phyloP scores from a whole-genome alignment of 441 rosid species.

The Erodium texanum region DNA sequence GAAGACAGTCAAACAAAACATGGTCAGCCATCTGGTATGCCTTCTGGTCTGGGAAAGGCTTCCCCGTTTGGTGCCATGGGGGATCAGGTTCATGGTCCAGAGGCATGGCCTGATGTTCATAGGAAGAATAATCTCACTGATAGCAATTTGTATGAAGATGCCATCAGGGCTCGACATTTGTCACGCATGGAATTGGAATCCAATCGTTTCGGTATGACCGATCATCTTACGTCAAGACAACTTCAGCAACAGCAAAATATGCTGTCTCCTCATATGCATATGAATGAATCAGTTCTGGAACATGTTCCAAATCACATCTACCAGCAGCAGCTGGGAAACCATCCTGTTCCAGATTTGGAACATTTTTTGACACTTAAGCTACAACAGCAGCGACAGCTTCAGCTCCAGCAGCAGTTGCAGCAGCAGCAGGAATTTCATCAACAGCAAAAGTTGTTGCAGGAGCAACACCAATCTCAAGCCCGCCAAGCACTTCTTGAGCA shows the following conservation, averaged over 20 bases:
- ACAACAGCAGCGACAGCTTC: conserved; percentile 14
- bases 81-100: conserved; percentile 35
- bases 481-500: conserved; percentile 43
- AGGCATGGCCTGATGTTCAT: conserved; percentile 43
- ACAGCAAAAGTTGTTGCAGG: conserved; percentile 32
- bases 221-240: conserved; percentile 43
- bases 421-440: conserved; percentile 25
- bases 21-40: conserved; percentile 26
- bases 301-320: conserved; percentile 22
- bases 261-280: conserved; percentile 12
- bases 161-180: conserved; percentile 37
- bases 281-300: conserved; percentile 21
- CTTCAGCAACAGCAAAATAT: conserved; percentile 31
- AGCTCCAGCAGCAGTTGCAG: conserved; percentile 13
- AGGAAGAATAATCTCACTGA: conserved; percentile 31
- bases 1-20: conserved; percentile 40
- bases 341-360: conserved; percentile 33
- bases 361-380: conserved; percentile 42
- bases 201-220: conserved; percentile 40
- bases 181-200: conserved; percentile 46
- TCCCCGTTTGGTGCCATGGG: conserved; percentile 14
- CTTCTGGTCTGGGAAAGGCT: conserved; percentile 22
- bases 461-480: conserved; percentile 29
- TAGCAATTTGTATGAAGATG: conserved; percentile 36
- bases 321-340: conserved; percentile 20